Base-by-base conservation (phyloP, 2,329 filamentous ascomycete species). In the Penicillium thymicola region DNA sequence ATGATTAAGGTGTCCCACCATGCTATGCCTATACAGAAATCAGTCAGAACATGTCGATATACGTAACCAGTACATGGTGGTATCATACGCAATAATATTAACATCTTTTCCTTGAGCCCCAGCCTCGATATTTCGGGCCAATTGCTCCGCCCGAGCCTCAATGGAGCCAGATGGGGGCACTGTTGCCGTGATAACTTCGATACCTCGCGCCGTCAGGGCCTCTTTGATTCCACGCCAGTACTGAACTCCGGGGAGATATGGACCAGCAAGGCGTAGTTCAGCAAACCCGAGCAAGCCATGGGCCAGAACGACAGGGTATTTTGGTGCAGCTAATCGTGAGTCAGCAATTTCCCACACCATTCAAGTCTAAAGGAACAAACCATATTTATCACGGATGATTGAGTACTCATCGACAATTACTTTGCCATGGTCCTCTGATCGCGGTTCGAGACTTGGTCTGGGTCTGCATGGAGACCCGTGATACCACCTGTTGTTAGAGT, bases 231-330 rank as follows among this genome's bases (percentile, higher is more conserved):
- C 85, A 43, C 84, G 79, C 85, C 85, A 87, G 67, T 87, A 87
- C 52, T 85, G 80, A 23, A 87, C 76, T 0, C 82, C 82, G 0
- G 84, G 85, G 6, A 86, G 69, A 37, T 75, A 73, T 13, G 71
- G 70, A 0, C 84, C 83, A 2, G 77, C 82, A 5, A 85, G 73
- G 16, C 78, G 81, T 10, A 87, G 69, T 66, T 87, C 83, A 62
- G 86, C 82, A 68, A 87, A 87, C n/a, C 85, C 85, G 21, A 87
- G 73, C 11, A 87, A 76, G n/a, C 85, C 85, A 71, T 87, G 85
- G 5, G 85, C 85, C 10, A 87, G 81, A 47, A 87, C 79, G 51
- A 87, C 80, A 2, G 84, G 82, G 63, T 86, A 69, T 66, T 82
- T 82, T 41, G 79, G 82, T 9, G 74, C 71, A 49, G 71, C 71